Conservation (phyloP, 768 basidiomycete genomes). For the Rhizopogon sp. region DNA sequence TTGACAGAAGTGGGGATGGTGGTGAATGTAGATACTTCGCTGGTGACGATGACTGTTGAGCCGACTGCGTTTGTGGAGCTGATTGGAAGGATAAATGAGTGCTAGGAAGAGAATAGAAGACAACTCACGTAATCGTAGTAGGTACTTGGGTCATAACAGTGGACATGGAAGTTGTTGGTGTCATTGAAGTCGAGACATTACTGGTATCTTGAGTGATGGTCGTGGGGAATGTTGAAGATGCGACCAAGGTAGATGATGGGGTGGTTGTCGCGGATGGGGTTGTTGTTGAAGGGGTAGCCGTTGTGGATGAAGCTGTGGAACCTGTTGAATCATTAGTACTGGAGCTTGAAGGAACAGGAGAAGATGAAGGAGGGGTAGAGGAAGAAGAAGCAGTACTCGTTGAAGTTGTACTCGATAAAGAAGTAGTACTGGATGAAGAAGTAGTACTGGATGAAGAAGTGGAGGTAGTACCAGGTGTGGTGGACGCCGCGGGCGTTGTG, state of each 20-base stretch:
- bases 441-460: conserved; percentile 1
- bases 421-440: conserved; percentile 2
- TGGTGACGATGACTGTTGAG: conserved; percentile 16
- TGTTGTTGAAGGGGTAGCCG: conserved; percentile 1
- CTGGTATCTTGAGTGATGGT: neutral
- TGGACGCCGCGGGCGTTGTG: neutral
- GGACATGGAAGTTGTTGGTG: conserved; percentile 1
- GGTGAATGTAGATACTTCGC: conserved; percentile 8
- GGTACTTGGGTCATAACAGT: neutral
- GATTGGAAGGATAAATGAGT: neutral
- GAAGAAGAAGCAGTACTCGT: conserved; percentile 11
- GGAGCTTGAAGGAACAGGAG: neutral
- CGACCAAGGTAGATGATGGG: neutral
- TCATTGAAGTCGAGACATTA: neutral
- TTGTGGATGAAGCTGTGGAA: conserved; percentile 3
- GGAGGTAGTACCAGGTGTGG: conserved; percentile 15
- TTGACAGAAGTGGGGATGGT: conserved; percentile 2
- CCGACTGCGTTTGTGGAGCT: conserved; percentile 21
- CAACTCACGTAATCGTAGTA: conserved; percentile 16
- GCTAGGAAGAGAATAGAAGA: neutral
- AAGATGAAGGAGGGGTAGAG: conserved; percentile 6
- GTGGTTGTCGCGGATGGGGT: conserved; percentile 1
- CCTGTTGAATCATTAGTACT: neutral
- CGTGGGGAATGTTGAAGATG: neutral
- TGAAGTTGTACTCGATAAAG: neutral